Conservation (phyloP, 768 basidiomycete species). For the Pleurotus citrinopileatus region DNA sequence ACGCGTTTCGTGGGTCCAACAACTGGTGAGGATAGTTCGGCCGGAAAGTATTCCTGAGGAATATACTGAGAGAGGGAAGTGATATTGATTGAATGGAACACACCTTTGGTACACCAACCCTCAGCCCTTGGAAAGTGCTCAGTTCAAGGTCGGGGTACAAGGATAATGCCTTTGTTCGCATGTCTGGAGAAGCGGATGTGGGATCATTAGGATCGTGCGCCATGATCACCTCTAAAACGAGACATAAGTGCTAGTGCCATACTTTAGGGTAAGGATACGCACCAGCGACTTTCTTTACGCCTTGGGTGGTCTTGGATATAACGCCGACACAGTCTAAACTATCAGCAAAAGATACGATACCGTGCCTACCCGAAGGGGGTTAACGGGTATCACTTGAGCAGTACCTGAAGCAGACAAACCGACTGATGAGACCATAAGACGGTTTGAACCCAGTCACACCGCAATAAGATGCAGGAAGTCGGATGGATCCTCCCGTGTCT, state of each 20-base stretch:
- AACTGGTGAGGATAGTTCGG: slow-evolving; percentile 51
- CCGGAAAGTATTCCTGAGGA: slow-evolving; percentile 74
- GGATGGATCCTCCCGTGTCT: slow-evolving; percentile 93
- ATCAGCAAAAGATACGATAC: slow-evolving; percentile 91
- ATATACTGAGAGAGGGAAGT: slow-evolving; percentile 16
- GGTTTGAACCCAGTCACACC: slow-evolving; percentile 92
- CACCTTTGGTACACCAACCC: slow-evolving; percentile 78
- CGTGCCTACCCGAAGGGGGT: slow-evolving; percentile 53
- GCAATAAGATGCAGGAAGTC: slow-evolving; percentile 93
- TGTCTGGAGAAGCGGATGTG: slow-evolving; percentile 54
- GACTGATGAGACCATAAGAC: slow-evolving; percentile 87
- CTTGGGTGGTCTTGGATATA: slow-evolving; percentile 52
- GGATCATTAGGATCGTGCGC: slow-evolving; percentile 70
- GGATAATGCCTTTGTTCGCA: slow-evolving; percentile 22
- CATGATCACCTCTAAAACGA: slow-evolving; percentile 40
- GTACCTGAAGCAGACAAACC: slow-evolving; percentile 40
- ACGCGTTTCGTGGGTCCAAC: slow-evolving; percentile 41
- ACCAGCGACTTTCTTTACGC: slow-evolving; percentile 64
- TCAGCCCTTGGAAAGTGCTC: slow-evolving; percentile 36
- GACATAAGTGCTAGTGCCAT: background rate
- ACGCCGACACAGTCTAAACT: slow-evolving; percentile 94
- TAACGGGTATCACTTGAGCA: slow-evolving; percentile 2
- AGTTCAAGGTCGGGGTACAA: background rate
- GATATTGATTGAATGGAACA: slow-evolving; percentile 7
- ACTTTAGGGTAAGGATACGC: slow-evolving; percentile 19